phyloP scores from a whole-genome alignment of 495 filamentous ascomycete species.

The Talaromyces wortmannii region DNA sequence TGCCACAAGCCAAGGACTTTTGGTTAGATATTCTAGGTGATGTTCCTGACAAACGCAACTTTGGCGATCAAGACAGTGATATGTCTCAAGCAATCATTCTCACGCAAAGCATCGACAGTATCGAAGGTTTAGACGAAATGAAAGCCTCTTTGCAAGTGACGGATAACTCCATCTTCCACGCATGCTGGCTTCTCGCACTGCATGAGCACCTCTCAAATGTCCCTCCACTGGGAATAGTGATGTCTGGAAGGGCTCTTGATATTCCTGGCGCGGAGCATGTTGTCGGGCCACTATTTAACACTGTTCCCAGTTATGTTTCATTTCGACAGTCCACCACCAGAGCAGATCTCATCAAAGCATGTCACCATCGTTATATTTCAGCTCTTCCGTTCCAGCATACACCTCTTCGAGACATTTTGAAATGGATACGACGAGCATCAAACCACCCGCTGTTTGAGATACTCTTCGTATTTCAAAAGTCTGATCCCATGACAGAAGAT shows the following conservation, averaged over 20 bases:
- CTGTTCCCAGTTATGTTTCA: constrained; percentile 60
- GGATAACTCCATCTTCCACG: constrained; percentile 67
- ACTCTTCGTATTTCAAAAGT: constrained; percentile 79
- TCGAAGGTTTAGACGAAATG: constrained; percentile 31
- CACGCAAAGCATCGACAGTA: constrained; percentile 21
- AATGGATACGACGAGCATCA: constrained; percentile 51
- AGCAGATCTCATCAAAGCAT: constrained; percentile 40
- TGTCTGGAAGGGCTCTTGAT: constrained; percentile 64
- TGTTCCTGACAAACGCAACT: constrained; percentile 16
- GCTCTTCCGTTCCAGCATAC: constrained; percentile 63
- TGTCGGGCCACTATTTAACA: constrained; percentile 88
- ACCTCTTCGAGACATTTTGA: constrained; percentile 63
- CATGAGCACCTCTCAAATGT: constrained; percentile 21
- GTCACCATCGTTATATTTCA: constrained; percentile 55
- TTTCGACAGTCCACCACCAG: constrained; percentile 39
- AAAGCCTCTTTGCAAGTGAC: constrained; percentile 58
- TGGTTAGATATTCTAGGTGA: constrained; percentile 29
- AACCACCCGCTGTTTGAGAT: constrained; percentile 67
- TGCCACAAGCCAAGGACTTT: constrained; percentile 23
- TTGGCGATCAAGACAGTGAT: constrained; percentile 5
- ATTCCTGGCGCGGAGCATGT: constrained; percentile 58
- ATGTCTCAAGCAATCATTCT: constrained; percentile 16
- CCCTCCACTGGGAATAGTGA: constrained; percentile 54
- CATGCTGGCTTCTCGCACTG: constrained; percentile 55
- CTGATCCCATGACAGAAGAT: constrained; percentile 10